Conservation (phyloP, 805 yeast species). For the Kazachstania psychrophila region DNA sequence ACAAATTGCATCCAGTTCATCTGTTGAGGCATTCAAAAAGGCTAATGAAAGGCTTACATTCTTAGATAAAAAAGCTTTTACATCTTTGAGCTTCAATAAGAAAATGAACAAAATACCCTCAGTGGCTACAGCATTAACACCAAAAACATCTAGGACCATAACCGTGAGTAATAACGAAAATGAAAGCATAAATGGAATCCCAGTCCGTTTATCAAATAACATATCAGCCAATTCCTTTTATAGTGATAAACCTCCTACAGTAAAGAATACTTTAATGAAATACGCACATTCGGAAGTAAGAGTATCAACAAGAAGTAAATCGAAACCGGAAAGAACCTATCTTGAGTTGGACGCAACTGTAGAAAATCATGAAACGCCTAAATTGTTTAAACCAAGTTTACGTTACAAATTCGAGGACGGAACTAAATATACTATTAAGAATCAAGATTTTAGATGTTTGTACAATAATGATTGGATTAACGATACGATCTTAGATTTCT, state of each 20-base stretch:
- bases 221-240: constrained; percentile 2
- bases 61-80: too few species aligned
- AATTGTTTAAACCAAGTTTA: constrained; percentile 35
- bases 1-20: too few species aligned
- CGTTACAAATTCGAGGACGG: constrained; percentile 46
- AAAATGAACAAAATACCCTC: too few species aligned
- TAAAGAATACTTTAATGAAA: background rate
- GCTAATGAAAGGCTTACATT: too few species aligned
- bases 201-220: too few species aligned
- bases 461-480: constrained; percentile 81
- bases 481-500: constrained; percentile 81
- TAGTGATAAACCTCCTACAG: background rate
- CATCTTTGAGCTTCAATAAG: too few species aligned
- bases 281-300: background rate
- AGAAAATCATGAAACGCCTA: constrained; percentile 18
- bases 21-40: too few species aligned
- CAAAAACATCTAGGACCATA: too few species aligned
- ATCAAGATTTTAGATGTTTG: constrained; percentile 69
- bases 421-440: constrained; percentile 46
- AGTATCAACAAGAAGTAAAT: background rate
- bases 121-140: too few species aligned
- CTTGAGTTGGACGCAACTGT: constrained; percentile 9
- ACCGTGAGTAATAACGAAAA: too few species aligned
- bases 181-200: too few species aligned
- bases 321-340: constrained; percentile 2